Evolutionary conservation across 192 early-diverging fungal species (phyloP), one percentile per base, ranked within the genome.

Genomic region (Rhizophagus prolifer): DNA sequence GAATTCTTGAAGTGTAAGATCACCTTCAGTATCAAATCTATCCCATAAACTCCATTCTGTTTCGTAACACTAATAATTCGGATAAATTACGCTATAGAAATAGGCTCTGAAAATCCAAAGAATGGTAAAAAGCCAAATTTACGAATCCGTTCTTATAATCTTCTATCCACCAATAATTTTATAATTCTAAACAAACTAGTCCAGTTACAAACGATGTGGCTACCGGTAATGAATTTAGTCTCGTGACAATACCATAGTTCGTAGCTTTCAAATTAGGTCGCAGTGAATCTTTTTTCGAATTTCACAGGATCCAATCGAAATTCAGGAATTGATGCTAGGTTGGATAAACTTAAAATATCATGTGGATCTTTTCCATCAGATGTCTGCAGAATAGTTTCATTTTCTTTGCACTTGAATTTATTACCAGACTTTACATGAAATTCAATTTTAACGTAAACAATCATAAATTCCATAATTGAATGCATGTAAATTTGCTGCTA

Each of bases 271-370:
- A 81, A 86, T 99, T 99, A 47, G 98, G 95, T 91, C 1, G 98
- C 97, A 3, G 98, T 95, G 80, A 99, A 82, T 99, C 98, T 98
- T 89, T 99, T 99, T 82, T 99, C 98, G 83, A 99, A 99, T 73
- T 98, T 97, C 14, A 90, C 92, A 26, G 97, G 95, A 50, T 83
- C 88, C 67, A 99, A 87, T 68, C 95, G 92, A 81, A 94, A 89
- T 50, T 94, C 93, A 25, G 93, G 93, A 76, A 97, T 82, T 38
- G 85, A 86, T n/a, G 93, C 87, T 6, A 94, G 92, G 21, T 88
- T 81, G 4, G 97, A 97, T 19, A n/a, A 99, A 7, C 85, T 79
- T 46, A 93, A 82, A 66, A 97, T 70, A 16, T 81, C 81, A 59
- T 96, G 90, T 26, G 97, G 79, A 63, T 90, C 87, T 63, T 79